Conservation (phyloP, 2,329 filamentous ascomycete genomes). For the Ascochyta viciae-villosae region DNA sequence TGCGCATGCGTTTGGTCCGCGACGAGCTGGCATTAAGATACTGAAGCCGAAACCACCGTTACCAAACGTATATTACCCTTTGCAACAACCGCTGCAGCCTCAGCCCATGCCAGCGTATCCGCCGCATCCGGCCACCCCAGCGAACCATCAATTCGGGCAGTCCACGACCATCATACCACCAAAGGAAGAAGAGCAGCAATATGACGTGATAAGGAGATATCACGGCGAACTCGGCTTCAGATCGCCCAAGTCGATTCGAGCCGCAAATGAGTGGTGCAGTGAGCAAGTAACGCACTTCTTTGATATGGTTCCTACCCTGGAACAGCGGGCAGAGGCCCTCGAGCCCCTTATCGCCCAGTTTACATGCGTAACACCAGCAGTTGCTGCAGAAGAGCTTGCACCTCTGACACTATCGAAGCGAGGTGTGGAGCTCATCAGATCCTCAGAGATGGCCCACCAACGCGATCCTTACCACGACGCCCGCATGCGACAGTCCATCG, state of each 20-base stretch:
- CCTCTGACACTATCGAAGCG: constrained; percentile 68
- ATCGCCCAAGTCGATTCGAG: constrained; percentile 31
- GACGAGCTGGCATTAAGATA: constrained; percentile 50
- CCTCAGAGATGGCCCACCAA: constrained; percentile 62
- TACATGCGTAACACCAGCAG: constrained; percentile 88
- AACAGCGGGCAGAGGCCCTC: constrained; percentile 74
- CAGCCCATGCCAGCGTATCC: constrained; percentile 4
- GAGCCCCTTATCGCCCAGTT: constrained; percentile 84
- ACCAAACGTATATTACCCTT: constrained; percentile 13
- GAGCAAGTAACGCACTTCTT: constrained; percentile 70
- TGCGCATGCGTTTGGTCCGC: constrained; percentile 42
- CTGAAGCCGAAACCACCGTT: constrained; percentile 19
- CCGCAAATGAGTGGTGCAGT: constrained; percentile 71
- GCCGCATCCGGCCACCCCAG: constrained; percentile 11
- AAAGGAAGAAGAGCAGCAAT: constrained; percentile 21
- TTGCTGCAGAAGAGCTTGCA: constrained; percentile 79
- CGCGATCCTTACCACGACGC: constrained; percentile 91
- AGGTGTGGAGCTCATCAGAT: constrained; percentile 62
- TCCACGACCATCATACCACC: constrained; percentile 30
- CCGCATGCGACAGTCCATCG: constrained; percentile 89
- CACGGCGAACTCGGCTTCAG: constrained; percentile 43
- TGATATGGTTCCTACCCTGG: constrained; percentile 75
- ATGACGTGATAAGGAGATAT: constrained; percentile 53
- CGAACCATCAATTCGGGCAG: constrained; percentile 29
- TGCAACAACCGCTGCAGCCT: constrained; percentile 14